Evolutionary conservation across 805 yeast species (phyloP).

Genomic region (Kodamaea jinghongensis): DNA sequence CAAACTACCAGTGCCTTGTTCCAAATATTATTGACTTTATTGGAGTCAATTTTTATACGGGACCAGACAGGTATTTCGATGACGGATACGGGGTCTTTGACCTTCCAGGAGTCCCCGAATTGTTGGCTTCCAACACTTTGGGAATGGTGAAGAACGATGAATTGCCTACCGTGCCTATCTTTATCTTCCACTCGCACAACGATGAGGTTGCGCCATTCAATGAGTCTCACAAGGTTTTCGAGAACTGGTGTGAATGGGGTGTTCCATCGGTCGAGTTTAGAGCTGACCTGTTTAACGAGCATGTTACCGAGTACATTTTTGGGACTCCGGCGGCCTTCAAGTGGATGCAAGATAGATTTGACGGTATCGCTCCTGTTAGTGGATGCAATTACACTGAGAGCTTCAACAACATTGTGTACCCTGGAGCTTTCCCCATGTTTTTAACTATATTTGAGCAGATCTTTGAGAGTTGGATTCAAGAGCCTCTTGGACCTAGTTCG

Average conservation of each 20-base stretch:
- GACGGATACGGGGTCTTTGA: constrained; percentile 18
- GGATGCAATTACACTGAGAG: constrained; percentile 37
- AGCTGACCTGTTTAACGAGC: constrained; percentile 12
- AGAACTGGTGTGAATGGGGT: constrained; percentile 13
- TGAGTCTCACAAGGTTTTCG: constrained; percentile 8
- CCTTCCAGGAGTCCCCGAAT: constrained; percentile 10
- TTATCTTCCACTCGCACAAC: constrained; percentile 10
- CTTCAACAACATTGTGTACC: constrained; percentile 43
- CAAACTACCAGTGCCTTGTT: constrained; percentile 5
- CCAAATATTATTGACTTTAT: not conserved
- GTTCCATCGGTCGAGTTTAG: constrained; percentile 9
- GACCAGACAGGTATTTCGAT: constrained; percentile 10
- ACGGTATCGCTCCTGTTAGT: constrained; percentile 13
- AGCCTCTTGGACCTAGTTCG: constrained; percentile 5
- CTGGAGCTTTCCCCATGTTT: constrained; percentile 24
- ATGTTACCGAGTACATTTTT: constrained; percentile 13
- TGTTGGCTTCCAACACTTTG: constrained; percentile 21
- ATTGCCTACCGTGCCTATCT: constrained; percentile 11
- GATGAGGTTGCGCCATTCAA: constrained; percentile 12
- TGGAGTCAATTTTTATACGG: constrained; percentile 10
- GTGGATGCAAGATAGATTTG: constrained; percentile 18
- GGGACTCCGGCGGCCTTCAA: constrained; percentile 16
- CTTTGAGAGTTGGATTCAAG: constrained; percentile 5
- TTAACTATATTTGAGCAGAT: not conserved
- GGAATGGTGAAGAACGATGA: constrained; percentile 12